A percentile compares a stretch with the other conserved stretches of the same genome.
Conservation (phyloP, 1,284 basidiomycete genomes). For the Cutaneotrichosporon curvatum region DNA sequence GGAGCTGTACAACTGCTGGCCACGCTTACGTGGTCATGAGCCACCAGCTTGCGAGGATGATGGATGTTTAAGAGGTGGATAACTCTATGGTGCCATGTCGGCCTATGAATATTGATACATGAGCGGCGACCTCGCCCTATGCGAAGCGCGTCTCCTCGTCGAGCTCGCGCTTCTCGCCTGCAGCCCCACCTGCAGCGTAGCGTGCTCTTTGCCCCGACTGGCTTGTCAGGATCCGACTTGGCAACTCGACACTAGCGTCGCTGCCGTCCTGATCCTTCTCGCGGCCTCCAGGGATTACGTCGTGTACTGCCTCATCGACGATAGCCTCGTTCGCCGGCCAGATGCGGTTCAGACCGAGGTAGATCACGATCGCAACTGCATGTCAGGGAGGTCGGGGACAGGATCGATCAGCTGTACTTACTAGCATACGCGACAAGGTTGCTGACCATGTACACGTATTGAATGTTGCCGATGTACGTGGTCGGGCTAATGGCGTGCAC, state of each 20-base stretch:
- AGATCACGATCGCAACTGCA: constrained; percentile 6
- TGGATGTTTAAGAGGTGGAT: too few relatives aligned
- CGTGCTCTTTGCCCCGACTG: too few relatives aligned
- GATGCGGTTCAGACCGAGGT: constrained; percentile 9
- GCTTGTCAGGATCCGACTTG: too few relatives aligned
- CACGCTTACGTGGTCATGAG: constrained; percentile 9
- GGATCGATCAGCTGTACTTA: background rate
- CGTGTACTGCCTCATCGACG: constrained; percentile 9
- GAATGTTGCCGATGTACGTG: constrained; percentile 35
- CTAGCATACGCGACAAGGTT: constrained; percentile 10
- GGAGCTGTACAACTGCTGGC: constrained; percentile 11
- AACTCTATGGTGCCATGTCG: too few relatives aligned
- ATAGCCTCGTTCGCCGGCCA: constrained; percentile 7
- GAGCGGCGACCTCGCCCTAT: too few relatives aligned
- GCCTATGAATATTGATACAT: too few relatives aligned
- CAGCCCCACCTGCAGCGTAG: too few relatives aligned
- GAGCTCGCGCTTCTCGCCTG: too few relatives aligned
- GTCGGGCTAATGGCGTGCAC: constrained; percentile 32
- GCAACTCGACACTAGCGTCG: background rate
- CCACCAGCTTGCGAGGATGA: too few relatives aligned
- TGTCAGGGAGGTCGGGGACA: background rate
- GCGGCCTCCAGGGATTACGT: constrained; percentile 6
- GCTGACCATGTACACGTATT: constrained; percentile 28
- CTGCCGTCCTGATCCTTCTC: background rate
- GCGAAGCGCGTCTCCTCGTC: too few relatives aligned